These are phyloP conservation scores for Avena insularis DNA, from an alignment of 176 grass and related monocot genomes.

Conservation along the genomic window DNA sequence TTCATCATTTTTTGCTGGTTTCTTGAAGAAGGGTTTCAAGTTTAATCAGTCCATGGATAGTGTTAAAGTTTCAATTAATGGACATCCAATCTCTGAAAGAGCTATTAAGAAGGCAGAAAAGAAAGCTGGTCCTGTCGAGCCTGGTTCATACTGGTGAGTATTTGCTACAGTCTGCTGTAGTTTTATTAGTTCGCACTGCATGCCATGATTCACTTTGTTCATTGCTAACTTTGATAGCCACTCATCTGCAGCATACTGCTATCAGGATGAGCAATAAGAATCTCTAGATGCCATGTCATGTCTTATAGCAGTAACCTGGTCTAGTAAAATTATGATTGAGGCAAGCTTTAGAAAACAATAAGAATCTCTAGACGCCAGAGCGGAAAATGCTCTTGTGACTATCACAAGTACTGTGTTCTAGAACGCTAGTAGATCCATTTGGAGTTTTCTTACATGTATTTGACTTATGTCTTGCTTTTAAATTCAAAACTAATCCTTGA, in stretches of 20 bases:
- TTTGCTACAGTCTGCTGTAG: conserved; percentile 6
- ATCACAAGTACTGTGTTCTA: neutral
- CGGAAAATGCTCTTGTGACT: conserved; percentile 28
- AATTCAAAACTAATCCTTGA: neutral
- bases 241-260: neutral
- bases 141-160: conserved; percentile 92
- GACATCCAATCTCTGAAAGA: conserved; percentile 84
- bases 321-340: conserved; percentile 7
- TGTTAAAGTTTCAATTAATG: conserved; percentile 87
- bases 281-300: neutral
- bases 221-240: conserved; percentile 6
- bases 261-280: neutral
- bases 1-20: conserved; percentile 82
- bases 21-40: conserved; percentile 78
- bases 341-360: neutral
- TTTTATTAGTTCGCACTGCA: conserved; percentile 9
- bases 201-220: conserved; percentile 27
- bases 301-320: neutral
- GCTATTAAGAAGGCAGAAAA: conserved; percentile 92
- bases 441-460: conserved; percentile 16
- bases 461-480: conserved; percentile 17
- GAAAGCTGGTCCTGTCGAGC: conserved; percentile 82
- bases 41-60: conserved; percentile 68
- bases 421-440: conserved; percentile 17
- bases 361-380: conserved; percentile 7